phyloP scores from a whole-genome alignment of 176 grass and related monocot species.

The Bonia amplexicaulis region DNA sequence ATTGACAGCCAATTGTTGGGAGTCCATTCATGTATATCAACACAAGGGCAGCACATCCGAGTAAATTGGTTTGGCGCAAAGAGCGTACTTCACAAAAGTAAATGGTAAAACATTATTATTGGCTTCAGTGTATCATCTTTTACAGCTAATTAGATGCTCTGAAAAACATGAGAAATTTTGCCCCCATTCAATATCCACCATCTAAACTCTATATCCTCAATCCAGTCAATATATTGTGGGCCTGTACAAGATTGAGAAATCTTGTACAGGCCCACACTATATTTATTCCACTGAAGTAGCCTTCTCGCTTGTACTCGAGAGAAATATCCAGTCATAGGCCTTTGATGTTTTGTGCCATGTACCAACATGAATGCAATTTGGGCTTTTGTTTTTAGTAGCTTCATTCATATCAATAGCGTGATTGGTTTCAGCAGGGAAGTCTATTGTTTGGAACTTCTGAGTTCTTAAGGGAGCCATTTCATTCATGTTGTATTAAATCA shows the following conservation, averaged over 20 bases:
- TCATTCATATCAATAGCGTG: not conserved
- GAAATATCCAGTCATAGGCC: not conserved
- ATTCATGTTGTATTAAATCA: not conserved
- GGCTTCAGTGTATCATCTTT: conserved; percentile 26
- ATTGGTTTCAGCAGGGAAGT: not conserved
- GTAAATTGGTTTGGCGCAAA: not conserved
- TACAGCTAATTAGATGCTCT: conserved; percentile 26
- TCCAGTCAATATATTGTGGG: conserved; percentile 14
- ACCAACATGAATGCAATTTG: conserved; percentile 6
- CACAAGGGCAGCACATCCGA: not conserved
- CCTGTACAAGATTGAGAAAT: conserved; percentile 48
- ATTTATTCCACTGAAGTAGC: conserved; percentile 19
- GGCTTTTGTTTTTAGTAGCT: not conserved
- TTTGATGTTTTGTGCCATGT: not conserved
- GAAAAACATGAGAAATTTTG: not conserved
- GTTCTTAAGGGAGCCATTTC: too few species aligned
- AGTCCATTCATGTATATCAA: conserved; percentile 5
- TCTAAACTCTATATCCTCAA: conserved; percentile 31
- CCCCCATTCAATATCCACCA: not conserved
- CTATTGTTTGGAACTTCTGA: not conserved
- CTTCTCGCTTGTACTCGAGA: not conserved
- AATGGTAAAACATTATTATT: not conserved
- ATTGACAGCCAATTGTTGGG: not conserved
- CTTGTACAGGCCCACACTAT: conserved; percentile 46
- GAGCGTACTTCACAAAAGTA: conserved; percentile 12